Base-by-base conservation (phyloP, 768 basidiomycete species). In the Trametes maxima region DNA sequence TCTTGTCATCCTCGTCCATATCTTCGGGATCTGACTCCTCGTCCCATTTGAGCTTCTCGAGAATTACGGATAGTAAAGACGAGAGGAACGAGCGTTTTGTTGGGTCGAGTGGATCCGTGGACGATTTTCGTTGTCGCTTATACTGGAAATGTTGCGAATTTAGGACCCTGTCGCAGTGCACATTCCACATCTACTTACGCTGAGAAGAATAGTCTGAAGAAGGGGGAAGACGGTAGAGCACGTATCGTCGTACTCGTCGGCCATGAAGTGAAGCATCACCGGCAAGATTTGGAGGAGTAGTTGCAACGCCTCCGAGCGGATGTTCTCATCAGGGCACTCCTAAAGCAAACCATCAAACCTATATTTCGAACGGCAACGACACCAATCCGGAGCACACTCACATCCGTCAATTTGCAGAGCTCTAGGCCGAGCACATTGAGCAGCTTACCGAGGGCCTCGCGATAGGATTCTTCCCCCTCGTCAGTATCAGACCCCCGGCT, bases 21-120 rank as follows among this genome's bases (percentile, higher is more conserved):
- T 96, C 94, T 24, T 87, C 85, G 47, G 83, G 87, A 71, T 88
- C 89, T 21, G 87, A 87, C 58, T 85, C 88, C 74, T 81, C 86
- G 49, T 89, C 89, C 93, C 95, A 99, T 70, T 91, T 93, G 83
- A 98, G 82, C 76, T 98, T 97, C 54, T 83, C 79, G 45, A 98
- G 76, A 24, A 93, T 82, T 46, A 94, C 89, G 66, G 88, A 79
- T 3, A 98, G 79, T 5, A 97, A 77, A 2, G 88, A 87, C 2
- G 79, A 77, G 25, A 99, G 81, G 79, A 98, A 98, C 6, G 86
- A 77, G 21, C 87, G 83, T 72, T 87, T 87, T 39, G 82, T 74
- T 21, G 86, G 82, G 46, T 92, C 87, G 17, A 89, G 74, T 46
- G 85, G 83, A 13, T 78, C 84, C 1, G 84, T 74, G 11, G 88